Base-by-base conservation (phyloP, 768 basidiomycete genomes). In the Suillus ampliporus region DNA sequence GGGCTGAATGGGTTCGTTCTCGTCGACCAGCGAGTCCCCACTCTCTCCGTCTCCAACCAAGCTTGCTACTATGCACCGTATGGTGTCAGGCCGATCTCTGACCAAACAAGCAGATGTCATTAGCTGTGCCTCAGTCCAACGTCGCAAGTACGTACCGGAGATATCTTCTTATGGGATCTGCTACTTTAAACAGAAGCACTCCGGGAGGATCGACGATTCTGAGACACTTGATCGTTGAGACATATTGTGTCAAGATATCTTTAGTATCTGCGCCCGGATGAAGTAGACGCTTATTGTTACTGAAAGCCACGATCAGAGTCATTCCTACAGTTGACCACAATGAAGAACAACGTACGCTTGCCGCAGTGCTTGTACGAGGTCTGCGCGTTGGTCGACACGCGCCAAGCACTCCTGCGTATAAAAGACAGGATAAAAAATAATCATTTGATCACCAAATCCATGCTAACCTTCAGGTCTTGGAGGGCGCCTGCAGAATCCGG, bases 191-290 rank as follows among this genome's bases (percentile, higher is more conserved):
- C 3, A 99, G 80, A 5, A 99, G 79, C 1, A 98, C 97, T 0
- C 96, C 96, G 0, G 89, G 92, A 3, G 96, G 94, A 74, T 99
- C 97, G 26, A 99, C 79, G 50, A 96, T 86, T 8, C 95, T 86
- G 17, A 99, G 79, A 71, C 92, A 95, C 65, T 91, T 89, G 71
- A 99, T 98, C 1, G 93, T 95, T 1, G 90, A 87, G 11, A 99
- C 92, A 74, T 99, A 99, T 80, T 92, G 90, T 0, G 86, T 79
- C 14, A 99, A 79, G 61, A 99, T 95, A 64, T 92, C 86, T 70
- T 91, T 92, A 1, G 97, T 99, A 66, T 95, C 95, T 5, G 95
- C 94, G 3, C 97, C 97, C 1, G 97, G 97, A 71, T 99, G 96
- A 7, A 99, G 86, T 1, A 99, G 83, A 5, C 97, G 90, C 71